Evolutionary conservation across 805 yeast genomes (phyloP), one percentile per base, ranked within the genome.

Genomic region (Diddensiella transvaalensis): DNA sequence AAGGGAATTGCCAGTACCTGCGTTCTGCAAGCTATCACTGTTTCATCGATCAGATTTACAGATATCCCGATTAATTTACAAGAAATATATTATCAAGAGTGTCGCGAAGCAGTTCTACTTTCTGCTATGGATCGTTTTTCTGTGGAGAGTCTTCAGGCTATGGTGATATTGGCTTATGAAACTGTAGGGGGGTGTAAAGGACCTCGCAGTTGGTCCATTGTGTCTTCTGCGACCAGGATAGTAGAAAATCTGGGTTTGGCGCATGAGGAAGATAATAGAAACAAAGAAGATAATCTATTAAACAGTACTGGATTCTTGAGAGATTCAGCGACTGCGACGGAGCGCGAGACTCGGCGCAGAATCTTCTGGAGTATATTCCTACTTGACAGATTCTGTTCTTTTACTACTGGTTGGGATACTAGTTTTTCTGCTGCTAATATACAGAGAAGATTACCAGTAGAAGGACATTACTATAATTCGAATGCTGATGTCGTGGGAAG

Each of bases 361-460:
- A 19, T 46, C 13, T 51, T 51, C 22, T 51, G 55, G 55, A 30
- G 49, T 29, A 44, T 46, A 2, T 51, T 41, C 42, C 23, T 48
- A 15, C 21, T 51, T 40, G 55, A 51, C 41, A 22, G 52, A 29
- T 51, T 51, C 24, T 51, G 55, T 30, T 51, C 49, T 17, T 49
- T 46, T 1, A 33, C 50, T 3, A 49, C 55, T 15, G 55, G 55
- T 10, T 51, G 55, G 55, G 45, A 46, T 33, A 51, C 50, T 1
- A 51, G 55, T 26, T 40, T 51, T 37, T 47, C 50, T 19, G 37
- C 35, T 15, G 35, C 24, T 6, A 52, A 49, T 38, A 43, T 49
- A 17, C 22, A 42, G 40, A 42, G 55, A 11, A 15, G 51, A 39
- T 44, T 51, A n/a, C 55, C 55, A 1, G 30, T 51, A 22, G 52